Percentiles rank a stretch among this genome's conserved stretches.
Evolutionary conservation across 768 basidiomycete species (phyloP).

Genomic region (Kwoniella sp.): DNA sequence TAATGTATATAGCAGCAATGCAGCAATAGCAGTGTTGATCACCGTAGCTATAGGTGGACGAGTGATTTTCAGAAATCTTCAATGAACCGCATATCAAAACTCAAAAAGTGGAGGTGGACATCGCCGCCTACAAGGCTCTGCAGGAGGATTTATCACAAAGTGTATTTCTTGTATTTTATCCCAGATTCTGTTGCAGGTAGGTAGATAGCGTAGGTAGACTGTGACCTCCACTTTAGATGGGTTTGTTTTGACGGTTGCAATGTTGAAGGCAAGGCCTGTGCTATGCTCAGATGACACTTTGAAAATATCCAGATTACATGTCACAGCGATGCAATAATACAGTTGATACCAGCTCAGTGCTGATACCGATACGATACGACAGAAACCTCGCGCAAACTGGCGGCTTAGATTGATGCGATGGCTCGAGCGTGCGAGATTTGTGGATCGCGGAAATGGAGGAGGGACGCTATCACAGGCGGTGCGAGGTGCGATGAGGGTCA

Average conservation of each 20-base stretch:
- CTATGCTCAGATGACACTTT: too few relatives aligned
- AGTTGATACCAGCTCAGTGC: neutral
- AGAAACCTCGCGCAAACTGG: too few relatives aligned
- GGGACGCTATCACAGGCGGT: conserved; percentile 75
- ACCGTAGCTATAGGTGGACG: conserved; percentile 1
- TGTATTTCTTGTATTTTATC: conserved; percentile 14
- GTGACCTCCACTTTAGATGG: conserved; percentile 28
- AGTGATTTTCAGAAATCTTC: conserved; percentile 17
- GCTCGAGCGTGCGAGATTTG: conserved; percentile 70
- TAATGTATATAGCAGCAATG: too few relatives aligned
- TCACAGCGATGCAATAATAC: neutral
- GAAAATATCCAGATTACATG: too few relatives aligned
- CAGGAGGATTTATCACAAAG: too few relatives aligned
- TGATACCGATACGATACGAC: too few relatives aligned
- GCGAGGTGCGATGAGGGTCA: conserved; percentile 90
- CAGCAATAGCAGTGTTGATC: too few relatives aligned
- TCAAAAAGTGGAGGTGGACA: conserved; percentile 14
- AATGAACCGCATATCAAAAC: neutral
- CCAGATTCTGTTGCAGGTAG: too few relatives aligned
- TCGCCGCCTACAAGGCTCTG: neutral
- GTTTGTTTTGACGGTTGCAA: conserved; percentile 14
- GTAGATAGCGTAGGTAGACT: too few relatives aligned
- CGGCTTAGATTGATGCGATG: conserved; percentile 18
- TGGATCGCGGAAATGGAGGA: conserved; percentile 83
- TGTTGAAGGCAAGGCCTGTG: too few relatives aligned